Base-by-base conservation (phyloP, 805 yeast species). In the Yamadazyma tumulicola region DNA sequence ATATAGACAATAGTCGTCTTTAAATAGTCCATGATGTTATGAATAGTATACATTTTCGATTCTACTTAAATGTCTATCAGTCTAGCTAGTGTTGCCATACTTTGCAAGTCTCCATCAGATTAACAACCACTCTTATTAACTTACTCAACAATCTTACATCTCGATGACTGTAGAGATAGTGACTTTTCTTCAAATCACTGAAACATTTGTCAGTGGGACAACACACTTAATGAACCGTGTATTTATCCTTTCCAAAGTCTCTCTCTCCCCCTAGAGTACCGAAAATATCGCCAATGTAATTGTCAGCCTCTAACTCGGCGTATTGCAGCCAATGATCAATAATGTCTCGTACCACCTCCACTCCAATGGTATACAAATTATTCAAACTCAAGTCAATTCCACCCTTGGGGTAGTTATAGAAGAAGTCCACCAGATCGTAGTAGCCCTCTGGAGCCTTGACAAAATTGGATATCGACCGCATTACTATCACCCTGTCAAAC, bases 381-480 rank as follows among this genome's bases (percentile, higher is more conserved):
- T 55, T 60, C 35, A 73, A 45, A 9, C 82, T 65, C 22, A 71
- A 72, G 6, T 46, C 37, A 29, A 63, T 57, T 18, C 81, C 82
- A 43, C 81, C 82, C 44, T 72, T 73, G 30, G 55, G 53, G 33
- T 66, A 66, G 31, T 65, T 57, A 49, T 57, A 63, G 64, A 78
- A 76, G 62, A 73, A 75, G 19, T 62, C 61, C 29, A 72, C 66
- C 6, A 80, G 62, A 44, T 64, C 62, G 4, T 13, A 15, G 8
- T 16, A 15, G 45, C 57, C 41, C 1, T 59, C 51, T 31, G 71
- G 69, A 48, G 75, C 83, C 44, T 74, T 64, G 43, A 73, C 64
- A 47, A 74, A 75, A 56, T 79, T 81, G 3, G 81, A 74, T 42
- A 74, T 75, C 30, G 81, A 64, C 63, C 83, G 74, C 75, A 77